Evolutionary conservation across 257 asterid genomes (phyloP).

Genomic region (Linaria vulgaris): DNA sequence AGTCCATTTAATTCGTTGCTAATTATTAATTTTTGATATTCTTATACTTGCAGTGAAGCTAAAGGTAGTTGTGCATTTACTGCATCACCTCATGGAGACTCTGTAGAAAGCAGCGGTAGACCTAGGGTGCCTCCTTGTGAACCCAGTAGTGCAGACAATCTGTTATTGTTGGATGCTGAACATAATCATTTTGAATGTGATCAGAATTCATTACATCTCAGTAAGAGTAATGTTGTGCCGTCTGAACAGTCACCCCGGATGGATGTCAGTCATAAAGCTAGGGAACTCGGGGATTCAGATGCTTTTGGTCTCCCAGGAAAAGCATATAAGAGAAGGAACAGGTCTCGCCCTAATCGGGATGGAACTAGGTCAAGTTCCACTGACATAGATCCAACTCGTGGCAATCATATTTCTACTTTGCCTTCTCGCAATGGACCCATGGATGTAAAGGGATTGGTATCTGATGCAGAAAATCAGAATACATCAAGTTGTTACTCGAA

Average conservation of each 20-base stretch:
- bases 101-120: conserved; percentile 88
- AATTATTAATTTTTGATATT: conserved; percentile 11
- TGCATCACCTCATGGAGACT: conserved; percentile 84
- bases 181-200: conserved; percentile 64
- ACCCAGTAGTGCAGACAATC: conserved; percentile 89
- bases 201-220: conserved; percentile 45
- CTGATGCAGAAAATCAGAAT: conserved; percentile 55
- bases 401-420: conserved; percentile 50
- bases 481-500: conserved; percentile 35
- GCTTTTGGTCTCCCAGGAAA: conserved; percentile 64
- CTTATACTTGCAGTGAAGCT: conserved; percentile 57
- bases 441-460: conserved; percentile 42
- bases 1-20: conserved; percentile 12
- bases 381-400: conserved; percentile 53
- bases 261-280: conserved; percentile 48
- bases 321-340: conserved; percentile 76
- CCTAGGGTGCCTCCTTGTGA: conserved; percentile 65
- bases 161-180: conserved; percentile 73
- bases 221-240: conserved; percentile 49
- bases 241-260: conserved; percentile 45
- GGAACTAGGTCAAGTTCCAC: conserved; percentile 58
- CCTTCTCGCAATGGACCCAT: conserved; percentile 44
- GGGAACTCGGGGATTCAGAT: conserved; percentile 58
- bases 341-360: conserved; percentile 76
- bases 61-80: conserved; percentile 81